Conservation (phyloP, 2,329 filamentous ascomycete genomes). For the Fusarium transvaalense region DNA sequence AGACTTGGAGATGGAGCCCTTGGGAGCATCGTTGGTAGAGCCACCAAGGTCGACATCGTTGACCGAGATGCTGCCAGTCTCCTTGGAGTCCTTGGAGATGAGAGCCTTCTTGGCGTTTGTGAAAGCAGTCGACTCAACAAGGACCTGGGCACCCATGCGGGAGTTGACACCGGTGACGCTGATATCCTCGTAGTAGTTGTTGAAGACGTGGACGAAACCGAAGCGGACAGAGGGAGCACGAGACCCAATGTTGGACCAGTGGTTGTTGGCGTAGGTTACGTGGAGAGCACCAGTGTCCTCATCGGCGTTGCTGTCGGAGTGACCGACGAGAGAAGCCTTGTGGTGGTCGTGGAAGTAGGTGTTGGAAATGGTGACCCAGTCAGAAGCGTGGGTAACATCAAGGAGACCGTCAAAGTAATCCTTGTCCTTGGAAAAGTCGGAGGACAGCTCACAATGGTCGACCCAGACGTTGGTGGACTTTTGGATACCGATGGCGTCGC, state of each 20-base stretch:
- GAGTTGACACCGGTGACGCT: slow-evolving; percentile 65
- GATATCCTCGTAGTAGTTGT: slow-evolving; percentile 63
- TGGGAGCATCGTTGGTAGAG: slow-evolving; percentile 55
- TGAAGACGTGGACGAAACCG: slow-evolving; percentile 72
- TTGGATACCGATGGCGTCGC: slow-evolving; percentile 72
- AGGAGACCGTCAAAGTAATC: slow-evolving; percentile 78
- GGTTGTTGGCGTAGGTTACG: slow-evolving; percentile 76
- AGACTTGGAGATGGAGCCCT: slow-evolving; percentile 64
- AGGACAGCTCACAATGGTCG: slow-evolving; percentile 75
- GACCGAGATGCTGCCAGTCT: slow-evolving; percentile 57
- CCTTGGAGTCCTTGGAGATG: slow-evolving; percentile 57
- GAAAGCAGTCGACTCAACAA: slow-evolving; percentile 68
- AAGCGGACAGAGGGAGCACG: slow-evolving; percentile 74
- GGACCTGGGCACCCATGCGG: slow-evolving; percentile 68
- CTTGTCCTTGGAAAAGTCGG: slow-evolving; percentile 70
- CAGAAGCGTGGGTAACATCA: slow-evolving; percentile 72
- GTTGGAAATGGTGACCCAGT: slow-evolving; percentile 67
- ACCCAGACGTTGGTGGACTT: slow-evolving; percentile 72
- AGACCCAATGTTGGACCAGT: slow-evolving; percentile 73
- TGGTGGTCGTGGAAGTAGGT: slow-evolving; percentile 57
- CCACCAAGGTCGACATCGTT: slow-evolving; percentile 60
- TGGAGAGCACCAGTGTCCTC: slow-evolving; percentile 73
- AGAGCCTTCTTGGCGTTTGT: slow-evolving; percentile 55
- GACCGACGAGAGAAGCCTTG: slow-evolving; percentile 71
- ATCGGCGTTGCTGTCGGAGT: slow-evolving; percentile 67